A percentile compares a stretch with the other conserved stretches of the same genome.
phyloP scores from a whole-genome alignment of 495 filamentous ascomycete species.

The Penicillium crystallinum region DNA sequence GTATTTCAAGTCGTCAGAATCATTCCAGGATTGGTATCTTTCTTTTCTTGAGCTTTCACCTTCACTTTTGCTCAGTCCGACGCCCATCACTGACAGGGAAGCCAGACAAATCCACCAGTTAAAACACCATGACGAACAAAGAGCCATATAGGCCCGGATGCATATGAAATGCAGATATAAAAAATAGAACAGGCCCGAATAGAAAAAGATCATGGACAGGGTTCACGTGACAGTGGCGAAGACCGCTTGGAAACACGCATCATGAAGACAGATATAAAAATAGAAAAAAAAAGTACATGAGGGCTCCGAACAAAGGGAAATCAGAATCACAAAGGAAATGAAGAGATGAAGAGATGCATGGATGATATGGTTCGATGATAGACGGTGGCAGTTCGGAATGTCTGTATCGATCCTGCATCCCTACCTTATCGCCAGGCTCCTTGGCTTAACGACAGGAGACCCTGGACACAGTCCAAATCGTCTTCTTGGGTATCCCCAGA shows the following conservation, averaged over 20 bases:
- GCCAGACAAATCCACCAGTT: neutral
- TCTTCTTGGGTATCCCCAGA: slow-evolving; percentile 57
- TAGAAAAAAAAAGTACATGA: slow-evolving; percentile 16
- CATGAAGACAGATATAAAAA: slow-evolving; percentile 18
- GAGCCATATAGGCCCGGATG: slow-evolving; percentile 1
- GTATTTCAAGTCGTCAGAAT: slow-evolving; percentile 16
- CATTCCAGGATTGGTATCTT: slow-evolving; percentile 28
- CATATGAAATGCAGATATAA: slow-evolving; percentile 7
- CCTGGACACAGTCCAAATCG: slow-evolving; percentile 75
- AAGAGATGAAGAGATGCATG: slow-evolving; percentile 3
- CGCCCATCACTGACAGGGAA: neutral
- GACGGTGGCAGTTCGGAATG: neutral
- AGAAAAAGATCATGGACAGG: slow-evolving; percentile 17
- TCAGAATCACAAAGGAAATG: slow-evolving; percentile 24
- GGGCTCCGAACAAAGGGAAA: slow-evolving; percentile 13
- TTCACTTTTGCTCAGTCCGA: slow-evolving; percentile 1
- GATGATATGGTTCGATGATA: slow-evolving; percentile 1
- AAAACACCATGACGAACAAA: slow-evolving; percentile 1
- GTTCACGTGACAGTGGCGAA: slow-evolving; percentile 29
- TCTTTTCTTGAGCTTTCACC: slow-evolving; percentile 12
- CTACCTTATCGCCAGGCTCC: slow-evolving; percentile 51
- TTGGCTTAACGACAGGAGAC: slow-evolving; percentile 67
- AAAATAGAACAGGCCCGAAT: slow-evolving; percentile 7
- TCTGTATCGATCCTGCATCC: neutral
- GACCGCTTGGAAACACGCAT: slow-evolving; percentile 36